Conservation (phyloP, 2,329 filamentous ascomycete species). For the Pseudomassariella vexata region DNA sequence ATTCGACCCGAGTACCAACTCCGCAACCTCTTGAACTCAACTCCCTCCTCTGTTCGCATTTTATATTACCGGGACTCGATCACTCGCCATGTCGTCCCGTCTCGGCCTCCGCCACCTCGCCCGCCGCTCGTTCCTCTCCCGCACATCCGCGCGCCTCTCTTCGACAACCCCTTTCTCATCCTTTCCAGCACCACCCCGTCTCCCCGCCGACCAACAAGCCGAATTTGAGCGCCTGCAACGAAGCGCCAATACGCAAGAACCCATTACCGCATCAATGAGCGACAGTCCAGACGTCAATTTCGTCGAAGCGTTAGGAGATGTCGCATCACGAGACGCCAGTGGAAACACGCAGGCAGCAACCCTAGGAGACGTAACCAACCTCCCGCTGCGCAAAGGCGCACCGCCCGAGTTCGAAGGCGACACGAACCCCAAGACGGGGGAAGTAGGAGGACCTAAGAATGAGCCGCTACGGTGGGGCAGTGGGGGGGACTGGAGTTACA, state of each 20-base stretch:
- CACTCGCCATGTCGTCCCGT: no score
- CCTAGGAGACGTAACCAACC: slow-evolving; percentile 5
- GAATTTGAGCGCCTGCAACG: slow-evolving; percentile 70
- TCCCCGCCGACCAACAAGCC: slow-evolving; percentile 58
- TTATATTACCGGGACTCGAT: no score
- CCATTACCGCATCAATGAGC: slow-evolving; percentile 16
- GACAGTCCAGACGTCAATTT: neutral
- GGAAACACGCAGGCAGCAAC: slow-evolving; percentile 6
- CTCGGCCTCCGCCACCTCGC: no score
- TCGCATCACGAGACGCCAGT: slow-evolving; percentile 3
- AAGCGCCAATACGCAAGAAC: slow-evolving; percentile 34
- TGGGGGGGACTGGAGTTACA: slow-evolving; percentile 80
- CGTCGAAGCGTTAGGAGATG: neutral
- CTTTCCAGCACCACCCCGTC: slow-evolving; percentile 62
- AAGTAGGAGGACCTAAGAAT: slow-evolving; percentile 95
- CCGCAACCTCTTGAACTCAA: no score
- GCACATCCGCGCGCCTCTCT: no score
- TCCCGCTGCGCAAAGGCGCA: slow-evolving; percentile 55
- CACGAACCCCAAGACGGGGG: slow-evolving; percentile 85
- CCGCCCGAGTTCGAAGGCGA: slow-evolving; percentile 92
- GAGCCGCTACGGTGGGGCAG: slow-evolving; percentile 87
- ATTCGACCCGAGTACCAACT: no score
- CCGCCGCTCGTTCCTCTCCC: no score
- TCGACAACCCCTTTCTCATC: slow-evolving; percentile 1
- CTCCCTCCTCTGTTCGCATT: no score